Conservation (phyloP, 441 rosid genomes). For the Syzygium syzygioides region DNA sequence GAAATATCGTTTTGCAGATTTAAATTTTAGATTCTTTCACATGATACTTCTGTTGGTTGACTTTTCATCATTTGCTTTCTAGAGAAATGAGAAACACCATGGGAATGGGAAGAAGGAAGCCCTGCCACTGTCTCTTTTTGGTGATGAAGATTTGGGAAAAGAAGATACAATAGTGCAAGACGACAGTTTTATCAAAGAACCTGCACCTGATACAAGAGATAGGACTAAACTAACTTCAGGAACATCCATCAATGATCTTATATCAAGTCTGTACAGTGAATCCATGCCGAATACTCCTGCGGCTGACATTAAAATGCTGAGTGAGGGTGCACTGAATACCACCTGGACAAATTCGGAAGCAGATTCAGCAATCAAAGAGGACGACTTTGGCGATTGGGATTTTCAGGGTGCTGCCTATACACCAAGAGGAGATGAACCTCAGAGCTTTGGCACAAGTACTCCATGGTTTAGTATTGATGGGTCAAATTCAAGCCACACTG, state of each 20-base stretch:
- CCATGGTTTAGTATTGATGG: not conserved
- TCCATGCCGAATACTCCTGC: conserved; percentile 33
- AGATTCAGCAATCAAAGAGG: conserved; percentile 13
- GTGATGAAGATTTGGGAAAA: conserved; percentile 39
- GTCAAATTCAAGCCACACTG: not conserved
- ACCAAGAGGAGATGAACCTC: conserved; percentile 24
- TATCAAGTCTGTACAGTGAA: conserved; percentile 73
- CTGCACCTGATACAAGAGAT: conserved; percentile 16
- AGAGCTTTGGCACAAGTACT: not conserved
- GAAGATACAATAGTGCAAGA: conserved; percentile 30
- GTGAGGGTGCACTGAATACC: conserved; percentile 23
- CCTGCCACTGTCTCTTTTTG: conserved; percentile 60
- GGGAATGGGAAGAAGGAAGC: conserved; percentile 39
- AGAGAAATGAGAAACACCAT: conserved; percentile 32
- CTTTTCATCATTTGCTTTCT: conserved; percentile 12
- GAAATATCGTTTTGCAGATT: not conserved
- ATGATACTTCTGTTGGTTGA: not conserved
- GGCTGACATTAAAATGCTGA: conserved; percentile 20
- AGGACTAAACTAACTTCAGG: conserved; percentile 24
- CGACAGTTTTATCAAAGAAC: conserved; percentile 25
- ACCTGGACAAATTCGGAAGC: conserved; percentile 8
- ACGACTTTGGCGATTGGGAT: conserved; percentile 62
- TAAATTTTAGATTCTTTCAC: not conserved
- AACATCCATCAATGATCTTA: conserved; percentile 57
- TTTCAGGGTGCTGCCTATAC: conserved; percentile 50